These are phyloP conservation scores for Lepidium didymum DNA, from an alignment of 345 rosid genomes.

Conservation along the genomic window DNA sequence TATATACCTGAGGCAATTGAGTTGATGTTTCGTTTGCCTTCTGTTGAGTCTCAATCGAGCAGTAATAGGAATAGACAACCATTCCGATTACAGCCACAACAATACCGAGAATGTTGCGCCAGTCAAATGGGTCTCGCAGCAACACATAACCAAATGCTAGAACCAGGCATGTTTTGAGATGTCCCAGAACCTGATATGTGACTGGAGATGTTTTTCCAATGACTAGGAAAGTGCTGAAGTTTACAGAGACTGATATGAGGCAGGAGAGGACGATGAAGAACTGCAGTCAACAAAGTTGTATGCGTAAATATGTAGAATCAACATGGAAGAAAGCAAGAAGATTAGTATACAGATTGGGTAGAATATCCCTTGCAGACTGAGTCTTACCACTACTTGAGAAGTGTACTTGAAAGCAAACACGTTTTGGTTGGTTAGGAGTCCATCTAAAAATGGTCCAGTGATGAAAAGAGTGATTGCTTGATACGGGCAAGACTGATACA, in stretches of 20 bases:
- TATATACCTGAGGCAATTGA: slow-evolving; percentile 68
- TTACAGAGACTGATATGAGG: slow-evolving; percentile 96
- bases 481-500: slow-evolving; percentile 98
- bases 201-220: slow-evolving; percentile 99
- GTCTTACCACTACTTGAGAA: slow-evolving; percentile 90
- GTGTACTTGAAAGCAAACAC: slow-evolving; percentile 98
- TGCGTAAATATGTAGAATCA: not conserved
- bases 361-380: not conserved
- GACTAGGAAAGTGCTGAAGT: slow-evolving; percentile 98
- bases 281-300: slow-evolving; percentile 49
- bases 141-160: slow-evolving; percentile 95
- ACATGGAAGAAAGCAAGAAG: not conserved
- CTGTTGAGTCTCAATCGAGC: slow-evolving; percentile 74
- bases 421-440: slow-evolving; percentile 79
- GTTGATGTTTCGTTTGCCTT: slow-evolving; percentile 59
- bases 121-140: slow-evolving; percentile 85
- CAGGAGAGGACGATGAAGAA: slow-evolving; percentile 98
- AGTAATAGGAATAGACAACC: slow-evolving; percentile 87
- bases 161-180: slow-evolving; percentile 94
- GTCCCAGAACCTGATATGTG: slow-evolving; percentile 99
- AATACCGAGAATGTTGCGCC: slow-evolving; percentile 96
- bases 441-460: slow-evolving; percentile 93
- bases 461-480: slow-evolving; percentile 91
- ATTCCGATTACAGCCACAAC: slow-evolving; percentile 88
- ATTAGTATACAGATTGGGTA: not conserved